Evolutionary conservation across 768 basidiomycete genomes (phyloP), one percentile per base, ranked within the genome.

Genomic region (Nidularia sp.): DNA sequence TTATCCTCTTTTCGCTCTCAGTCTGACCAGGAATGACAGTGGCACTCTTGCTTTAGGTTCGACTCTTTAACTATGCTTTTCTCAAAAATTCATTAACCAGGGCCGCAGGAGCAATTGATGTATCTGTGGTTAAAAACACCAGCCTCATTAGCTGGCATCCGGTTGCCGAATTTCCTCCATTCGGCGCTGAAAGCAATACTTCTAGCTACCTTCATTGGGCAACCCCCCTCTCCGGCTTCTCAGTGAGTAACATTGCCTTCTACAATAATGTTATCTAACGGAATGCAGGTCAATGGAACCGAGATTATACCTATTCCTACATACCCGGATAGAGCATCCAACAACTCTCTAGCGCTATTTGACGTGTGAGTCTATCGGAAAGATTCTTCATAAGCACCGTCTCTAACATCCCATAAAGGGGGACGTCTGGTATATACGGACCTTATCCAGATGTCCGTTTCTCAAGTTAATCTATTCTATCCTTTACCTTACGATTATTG

Each of bases 201-300:
- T 84, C 89, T 3, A 85, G 84, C 56, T 91, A 91, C 57, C 69
- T 92, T 44, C 83, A 85, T 53, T 92, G 90, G 90, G 79, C 80
- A 0, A 81, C 90, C 53, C 80, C 79, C 2, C 61, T 91, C 41
- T 66, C 76, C 1, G 67, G 67, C 22, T 73, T 90, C 45, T 69
- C 76, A 42, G 88, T 89, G 57, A 36, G 77, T 33, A 41, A 18
- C 39, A 41, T 41, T 7, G 35, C 36, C 29, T 36, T 44, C 45
- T 32, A 18, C 39, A 7, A 29, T 18, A 22, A 25, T n/a, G 12
- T 4, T 3, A 29, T 22, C 42, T 44, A 32, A 51, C 10, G 5
- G 2, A 34, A 25, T 9, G 25, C 53, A 87, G 84, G 78, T 87
- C 13, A 86, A 86, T 57, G 75, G 73, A 15, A 82, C 74, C 5